Conservation (phyloP, 208 protist species). For the Strigomonas oncopelti region DNA sequence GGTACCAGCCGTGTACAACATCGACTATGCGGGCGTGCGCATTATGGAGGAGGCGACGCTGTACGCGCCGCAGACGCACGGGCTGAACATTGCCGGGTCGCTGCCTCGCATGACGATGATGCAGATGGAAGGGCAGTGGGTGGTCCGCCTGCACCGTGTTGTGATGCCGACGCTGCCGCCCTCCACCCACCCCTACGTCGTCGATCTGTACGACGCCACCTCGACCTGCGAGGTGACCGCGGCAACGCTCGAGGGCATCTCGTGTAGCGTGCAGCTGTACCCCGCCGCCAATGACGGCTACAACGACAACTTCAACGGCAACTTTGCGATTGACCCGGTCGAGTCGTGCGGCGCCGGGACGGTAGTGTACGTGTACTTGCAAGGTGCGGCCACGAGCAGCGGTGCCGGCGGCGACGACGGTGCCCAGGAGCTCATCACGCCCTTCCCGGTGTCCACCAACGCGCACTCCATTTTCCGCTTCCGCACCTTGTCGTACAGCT, state of each 20-base stretch:
- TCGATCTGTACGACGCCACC: background rate
- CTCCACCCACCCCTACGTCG: slow-evolving; percentile 10
- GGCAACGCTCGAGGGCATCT: background rate
- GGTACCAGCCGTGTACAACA: slow-evolving; percentile 11
- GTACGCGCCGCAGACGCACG: slow-evolving; percentile 14
- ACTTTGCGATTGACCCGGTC: slow-evolving; percentile 5
- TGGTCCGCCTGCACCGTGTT: slow-evolving; percentile 10
- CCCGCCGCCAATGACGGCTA: slow-evolving; percentile 9
- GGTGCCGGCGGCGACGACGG: background rate
- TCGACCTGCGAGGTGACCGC: slow-evolving; percentile 14
- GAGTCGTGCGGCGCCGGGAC: slow-evolving; percentile 34
- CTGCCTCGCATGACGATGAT: slow-evolving; percentile 21
- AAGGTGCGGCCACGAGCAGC: background rate
- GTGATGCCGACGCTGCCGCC: slow-evolving; percentile 11
- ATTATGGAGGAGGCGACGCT: slow-evolving; percentile 26
- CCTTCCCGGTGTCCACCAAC: background rate
- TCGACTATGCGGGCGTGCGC: slow-evolving; percentile 23
- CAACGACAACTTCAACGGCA: background rate
- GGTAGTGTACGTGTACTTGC: slow-evolving; percentile 21
- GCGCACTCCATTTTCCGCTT: slow-evolving; percentile 2
- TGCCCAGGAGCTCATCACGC: background rate
- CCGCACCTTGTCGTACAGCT: background rate
- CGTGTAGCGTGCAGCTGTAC: slow-evolving; percentile 18
- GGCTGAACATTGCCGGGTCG: slow-evolving; percentile 23
- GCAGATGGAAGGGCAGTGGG: slow-evolving; percentile 1